These are phyloP conservation scores for Peronospora farinosa DNA, from an alignment of 352 stramenopile species.

Conservation along the genomic window DNA sequence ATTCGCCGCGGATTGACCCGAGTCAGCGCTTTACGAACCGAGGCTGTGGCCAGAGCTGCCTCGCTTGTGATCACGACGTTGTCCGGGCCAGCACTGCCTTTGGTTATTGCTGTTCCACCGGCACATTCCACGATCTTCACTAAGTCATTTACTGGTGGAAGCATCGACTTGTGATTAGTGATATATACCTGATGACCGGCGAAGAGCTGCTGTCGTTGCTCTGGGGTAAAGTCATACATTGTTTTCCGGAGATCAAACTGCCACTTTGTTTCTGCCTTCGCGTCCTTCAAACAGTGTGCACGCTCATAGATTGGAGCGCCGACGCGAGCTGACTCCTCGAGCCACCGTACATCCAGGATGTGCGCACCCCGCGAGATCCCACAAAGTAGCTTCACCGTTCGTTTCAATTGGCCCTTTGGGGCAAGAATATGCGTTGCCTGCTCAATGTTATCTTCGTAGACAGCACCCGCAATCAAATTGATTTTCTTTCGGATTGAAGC, in stretches of 20 bases:
- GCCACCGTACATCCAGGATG: slow-evolving; percentile 51
- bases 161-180: slow-evolving; percentile 45
- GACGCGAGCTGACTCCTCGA: slow-evolving; percentile 45
- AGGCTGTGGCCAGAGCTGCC: slow-evolving; percentile 24
- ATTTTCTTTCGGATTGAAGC: slow-evolving; percentile 40
- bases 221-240: slow-evolving; percentile 36
- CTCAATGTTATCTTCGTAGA: slow-evolving; percentile 42
- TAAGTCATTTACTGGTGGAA: slow-evolving; percentile 42
- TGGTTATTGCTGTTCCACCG: slow-evolving; percentile 30
- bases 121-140: slow-evolving; percentile 51
- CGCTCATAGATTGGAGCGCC: slow-evolving; percentile 31
- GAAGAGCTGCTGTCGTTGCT: slow-evolving; percentile 35
- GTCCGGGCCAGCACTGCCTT: slow-evolving; percentile 22
- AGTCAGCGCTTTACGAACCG: slow-evolving; percentile 33
- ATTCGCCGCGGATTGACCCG: slow-evolving; percentile 26
- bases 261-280: slow-evolving; percentile 43
- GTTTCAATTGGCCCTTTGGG: slow-evolving; percentile 39
- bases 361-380: slow-evolving; percentile 47
- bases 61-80: slow-evolving; percentile 45
- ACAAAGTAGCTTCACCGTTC: slow-evolving; percentile 56
- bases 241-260: slow-evolving; percentile 40
- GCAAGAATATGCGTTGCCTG: slow-evolving; percentile 46
- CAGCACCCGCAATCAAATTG: slow-evolving; percentile 31
- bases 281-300: slow-evolving; percentile 38
- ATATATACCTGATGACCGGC: slow-evolving; percentile 37